Evolutionary conservation across 257 asterid species (phyloP), one percentile per base, ranked within the genome.

Genomic region (Solanum appendiculatum): DNA sequence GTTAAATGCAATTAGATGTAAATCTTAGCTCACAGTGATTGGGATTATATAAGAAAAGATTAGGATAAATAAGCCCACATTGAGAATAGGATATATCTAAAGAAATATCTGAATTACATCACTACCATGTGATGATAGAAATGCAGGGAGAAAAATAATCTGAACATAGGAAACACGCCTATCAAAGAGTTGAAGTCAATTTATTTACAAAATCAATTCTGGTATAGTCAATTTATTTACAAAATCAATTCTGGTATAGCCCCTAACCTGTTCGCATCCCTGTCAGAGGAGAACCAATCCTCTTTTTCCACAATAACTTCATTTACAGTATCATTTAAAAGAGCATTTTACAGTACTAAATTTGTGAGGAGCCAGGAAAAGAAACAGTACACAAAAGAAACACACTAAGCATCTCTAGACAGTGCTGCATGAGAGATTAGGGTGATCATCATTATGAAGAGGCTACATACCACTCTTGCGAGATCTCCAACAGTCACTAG

Each of bases 401-500:
- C 29, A 81, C 42, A 18, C 31, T 48, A 81, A 46, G 68, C 85
- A 46, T 81, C 85, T 81, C 68, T 81, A 48, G 85, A 29, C 20
- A 48, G 29, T 46, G 44, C 44, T 18, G 68, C 31, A 81, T 48
- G 31, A 48, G 68, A 48, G 68, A 48, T 29, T 48, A 18, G 31
- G 85, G 40, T 15, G 66, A 75, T 31, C 42, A 73, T 83, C 48
- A 81, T 83, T 83, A 36, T 56, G 66, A 88, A 90, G 64, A 84
- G 85, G 85, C 86, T 58, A 92, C 99, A 75, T 89, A 97, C 99
- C 98, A 97, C 99, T 94, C 98, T 93, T 86, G 99, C 98, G 56
- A 97, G 99, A 93, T 97, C 99, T 85, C 99, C 99, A 85, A 97
- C 99, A 87, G 99, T 96, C 86, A 97, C 98, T 87, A 97, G 96